A percentile compares a stretch with the other conserved stretches of the same genome.
Evolutionary conservation across 1,284 basidiomycete genomes (phyloP).

Genomic region (Ustilago hordei): DNA sequence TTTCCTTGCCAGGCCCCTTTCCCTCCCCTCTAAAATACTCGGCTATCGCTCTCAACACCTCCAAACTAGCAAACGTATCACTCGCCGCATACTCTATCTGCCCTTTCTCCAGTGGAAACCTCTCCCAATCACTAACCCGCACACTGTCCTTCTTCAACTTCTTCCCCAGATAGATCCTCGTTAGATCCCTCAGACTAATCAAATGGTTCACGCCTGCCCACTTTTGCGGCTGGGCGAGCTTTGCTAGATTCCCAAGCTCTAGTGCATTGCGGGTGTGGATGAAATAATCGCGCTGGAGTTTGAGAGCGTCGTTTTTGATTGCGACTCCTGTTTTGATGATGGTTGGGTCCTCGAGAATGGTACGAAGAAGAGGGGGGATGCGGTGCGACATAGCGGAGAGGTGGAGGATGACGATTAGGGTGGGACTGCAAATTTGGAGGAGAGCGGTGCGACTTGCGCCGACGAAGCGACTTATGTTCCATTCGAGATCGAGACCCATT

Average conservation of each 20-base stretch:
- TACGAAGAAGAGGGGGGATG: conserved; percentile 26
- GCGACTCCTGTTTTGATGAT: conserved; percentile 61
- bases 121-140: conserved; percentile 53
- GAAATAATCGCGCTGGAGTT: conserved; percentile 58
- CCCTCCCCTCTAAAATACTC: conserved; percentile 22
- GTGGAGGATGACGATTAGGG: conserved; percentile 52
- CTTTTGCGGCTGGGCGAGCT: conserved; percentile 34
- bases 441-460: conserved; percentile 41
- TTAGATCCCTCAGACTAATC: conserved; percentile 58
- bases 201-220: conserved; percentile 36
- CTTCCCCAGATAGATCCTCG: conserved; percentile 48
- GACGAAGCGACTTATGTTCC: conserved; percentile 34
- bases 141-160: conserved; percentile 52
- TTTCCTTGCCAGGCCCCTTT: neutral
- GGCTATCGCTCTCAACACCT: conserved; percentile 45
- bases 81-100: conserved; percentile 63
- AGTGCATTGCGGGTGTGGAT: conserved; percentile 42
- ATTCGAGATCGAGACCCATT: conserved; percentile 60
- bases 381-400: conserved; percentile 44
- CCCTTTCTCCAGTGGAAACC: conserved; percentile 22
- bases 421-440: conserved; percentile 48
- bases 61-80: conserved; percentile 58
- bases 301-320: conserved; percentile 53
- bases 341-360: conserved; percentile 39
- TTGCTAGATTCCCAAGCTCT: conserved; percentile 53